These are phyloP conservation scores for Entrophospora sp. DNA, from an alignment of 192 early-diverging fungal species.

Conservation along the genomic window DNA sequence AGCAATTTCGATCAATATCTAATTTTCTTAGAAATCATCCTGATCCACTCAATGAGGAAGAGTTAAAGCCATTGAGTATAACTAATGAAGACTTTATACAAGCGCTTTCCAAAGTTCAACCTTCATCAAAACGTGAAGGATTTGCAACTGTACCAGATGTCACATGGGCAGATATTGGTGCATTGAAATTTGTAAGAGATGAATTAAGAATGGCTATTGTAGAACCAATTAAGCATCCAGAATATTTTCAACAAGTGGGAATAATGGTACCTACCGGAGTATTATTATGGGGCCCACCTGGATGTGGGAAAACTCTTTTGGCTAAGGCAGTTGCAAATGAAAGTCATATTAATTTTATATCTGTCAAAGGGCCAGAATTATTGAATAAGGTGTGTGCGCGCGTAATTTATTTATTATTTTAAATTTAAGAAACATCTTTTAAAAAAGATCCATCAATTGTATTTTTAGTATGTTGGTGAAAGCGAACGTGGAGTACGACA, in stretches of 20 bases:
- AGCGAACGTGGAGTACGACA: slow-evolving; percentile 93
- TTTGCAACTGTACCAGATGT: slow-evolving; percentile 97
- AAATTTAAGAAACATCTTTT: too few species aligned
- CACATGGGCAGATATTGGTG: slow-evolving; percentile 95
- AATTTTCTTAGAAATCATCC: slow-evolving; percentile 63
- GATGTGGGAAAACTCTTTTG: slow-evolving; percentile 95
- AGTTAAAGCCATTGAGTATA: slow-evolving; percentile 78
- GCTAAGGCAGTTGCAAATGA: slow-evolving; percentile 98
- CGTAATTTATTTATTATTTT: background rate
- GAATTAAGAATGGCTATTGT: slow-evolving; percentile 93
- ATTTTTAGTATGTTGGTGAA: slow-evolving; percentile 96
- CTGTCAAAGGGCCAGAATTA: slow-evolving; percentile 95
- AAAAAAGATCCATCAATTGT: too few species aligned
- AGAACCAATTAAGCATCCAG: slow-evolving; percentile 89
- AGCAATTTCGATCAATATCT: slow-evolving; percentile 58
- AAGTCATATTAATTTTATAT: slow-evolving; percentile 95
- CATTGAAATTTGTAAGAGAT: slow-evolving; percentile 72
- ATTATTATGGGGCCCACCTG: slow-evolving; percentile 94
- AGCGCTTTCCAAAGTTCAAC: slow-evolving; percentile 87
- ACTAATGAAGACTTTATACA: slow-evolving; percentile 76
- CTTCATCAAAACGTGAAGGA: slow-evolving; percentile 94
- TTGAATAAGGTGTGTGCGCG: slow-evolving; percentile 87
- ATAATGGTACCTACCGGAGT: slow-evolving; percentile 90
- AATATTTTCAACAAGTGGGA: slow-evolving; percentile 79
- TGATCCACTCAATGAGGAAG: slow-evolving; percentile 64